Base-by-base conservation (phyloP, 768 basidiomycete species). In the Filobasidium wieringae region DNA sequence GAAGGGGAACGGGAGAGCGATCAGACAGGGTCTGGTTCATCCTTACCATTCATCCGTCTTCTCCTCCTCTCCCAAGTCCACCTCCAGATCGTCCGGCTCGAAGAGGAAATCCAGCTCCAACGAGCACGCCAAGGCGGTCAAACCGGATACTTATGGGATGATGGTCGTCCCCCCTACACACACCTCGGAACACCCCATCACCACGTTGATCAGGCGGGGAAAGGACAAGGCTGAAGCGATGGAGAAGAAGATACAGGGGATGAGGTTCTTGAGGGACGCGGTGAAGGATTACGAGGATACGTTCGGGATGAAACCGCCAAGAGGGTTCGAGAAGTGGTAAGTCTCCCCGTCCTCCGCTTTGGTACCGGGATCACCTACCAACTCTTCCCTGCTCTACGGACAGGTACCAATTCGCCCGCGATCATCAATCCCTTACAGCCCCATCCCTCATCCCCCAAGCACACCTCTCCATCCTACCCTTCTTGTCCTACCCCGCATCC, bases 271-370 rank as follows among this genome's bases (percentile, higher is more conserved):
- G 17, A 30, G 31, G 45, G 58, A 59, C 32, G 58, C 58, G 3
- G 53, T 59, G 7, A 19, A 26, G 6, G 58, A 54, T 36, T 59
- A 59, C 37, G 22, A 31, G 26, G 15, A 47, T 24, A 33, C 31
- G 5, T 53, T 32, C 19, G 58, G 58, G 8, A 51, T 50, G 45
- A 30, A 54, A 8, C 58, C 58, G 17, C 58, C 58, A 1, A 33
- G 58, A 36, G 58, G 58, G 1, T 59, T 59, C 34, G 32, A 59
- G 30, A 39, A 49, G 34, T 59, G 58, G 58, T 54, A 29, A 52
- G 58, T 33, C 2, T 11, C 12, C 8, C 14, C 2, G 8, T 31
- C 5, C 51, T 27, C 51, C 27, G 19, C 26, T 31, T 12, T 31
- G 14, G 50, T 22, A 7, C 50, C 24, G 12, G 24, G 43, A 9